Percentiles rank a stretch among this genome's conserved stretches.
Evolutionary conservation across 2,329 filamentous ascomycete species (phyloP).

Genomic region (Knoxdaviesia proteae): DNA sequence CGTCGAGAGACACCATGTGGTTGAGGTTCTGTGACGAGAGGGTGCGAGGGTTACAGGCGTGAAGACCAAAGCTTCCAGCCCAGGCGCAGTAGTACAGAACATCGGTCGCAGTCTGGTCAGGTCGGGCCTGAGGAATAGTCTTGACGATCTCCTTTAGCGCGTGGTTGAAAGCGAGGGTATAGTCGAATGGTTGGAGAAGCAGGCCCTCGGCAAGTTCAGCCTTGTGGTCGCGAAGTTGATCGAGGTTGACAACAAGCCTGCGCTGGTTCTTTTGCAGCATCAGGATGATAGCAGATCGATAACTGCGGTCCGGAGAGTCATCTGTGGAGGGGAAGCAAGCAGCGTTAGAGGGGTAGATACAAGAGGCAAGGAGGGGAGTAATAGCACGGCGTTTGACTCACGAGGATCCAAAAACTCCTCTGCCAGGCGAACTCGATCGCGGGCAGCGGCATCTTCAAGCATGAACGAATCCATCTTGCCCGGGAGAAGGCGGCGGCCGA

Average conservation of each 20-base stretch:
- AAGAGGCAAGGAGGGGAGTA: conserved; percentile 7
- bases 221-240: conserved; percentile 80
- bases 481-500: background rate
- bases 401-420: conserved; percentile 86
- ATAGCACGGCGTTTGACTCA: conserved; percentile 21
- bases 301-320: conserved; percentile 42
- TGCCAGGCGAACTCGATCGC: conserved; percentile 69
- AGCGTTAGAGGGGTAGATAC: conserved; percentile 4
- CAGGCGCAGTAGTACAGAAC: conserved; percentile 92
- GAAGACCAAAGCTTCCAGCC: conserved; percentile 86
- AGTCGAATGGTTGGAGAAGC: conserved; percentile 74
- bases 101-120: conserved; percentile 58
- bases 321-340: conserved; percentile 12
- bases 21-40: conserved; percentile 79
- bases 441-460: conserved; percentile 66
- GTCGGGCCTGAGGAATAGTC: conserved; percentile 53
- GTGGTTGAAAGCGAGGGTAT: conserved; percentile 67
- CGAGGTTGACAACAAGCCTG: conserved; percentile 54
- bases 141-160: conserved; percentile 78
- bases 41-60: conserved; percentile 83
- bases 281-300: conserved; percentile 70
- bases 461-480: conserved; percentile 47
- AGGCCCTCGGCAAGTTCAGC: conserved; percentile 59
- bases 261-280: conserved; percentile 50
- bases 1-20: conserved; percentile 91